phyloP scores from a whole-genome alignment of 257 asterid species.

The Linderniella brevidens region DNA sequence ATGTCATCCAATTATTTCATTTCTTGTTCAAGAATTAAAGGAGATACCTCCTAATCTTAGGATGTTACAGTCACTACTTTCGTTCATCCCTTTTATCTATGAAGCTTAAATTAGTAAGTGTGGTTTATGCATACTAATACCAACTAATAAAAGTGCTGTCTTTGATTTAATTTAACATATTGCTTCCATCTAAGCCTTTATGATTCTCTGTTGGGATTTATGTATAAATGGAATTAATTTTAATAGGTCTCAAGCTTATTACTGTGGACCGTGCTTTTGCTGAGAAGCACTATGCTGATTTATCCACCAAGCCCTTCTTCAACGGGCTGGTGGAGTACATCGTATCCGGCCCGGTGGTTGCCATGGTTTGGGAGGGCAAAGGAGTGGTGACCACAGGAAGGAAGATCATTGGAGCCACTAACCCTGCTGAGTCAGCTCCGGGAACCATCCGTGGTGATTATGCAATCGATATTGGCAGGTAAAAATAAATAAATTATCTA shows the following conservation, averaged over 20 bases:
- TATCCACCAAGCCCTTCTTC: constrained; percentile 85
- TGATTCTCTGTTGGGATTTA: neutral
- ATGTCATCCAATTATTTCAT: too few relatives aligned
- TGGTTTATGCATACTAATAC: too few relatives aligned
- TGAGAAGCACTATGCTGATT: constrained; percentile 85
- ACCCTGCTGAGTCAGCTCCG: constrained; percentile 86
- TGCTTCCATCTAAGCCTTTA: neutral
- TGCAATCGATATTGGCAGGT: constrained; percentile 90
- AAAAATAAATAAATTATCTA: neutral
- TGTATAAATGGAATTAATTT: neutral
- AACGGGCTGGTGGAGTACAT: constrained; percentile 74
- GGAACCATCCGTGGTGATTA: constrained; percentile 96
- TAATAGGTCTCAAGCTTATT: constrained; percentile 59
- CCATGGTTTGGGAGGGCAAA: constrained; percentile 99
- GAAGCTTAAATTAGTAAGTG: too few relatives aligned
- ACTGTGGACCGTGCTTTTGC: constrained; percentile 79
- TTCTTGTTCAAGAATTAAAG: too few relatives aligned
- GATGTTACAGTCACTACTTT: too few relatives aligned
- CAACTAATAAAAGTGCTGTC: too few relatives aligned
- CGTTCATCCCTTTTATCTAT: too few relatives aligned
- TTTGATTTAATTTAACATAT: neutral
- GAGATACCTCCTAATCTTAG: too few relatives aligned
- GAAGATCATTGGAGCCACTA: constrained; percentile 91
- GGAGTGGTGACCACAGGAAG: constrained; percentile 78
- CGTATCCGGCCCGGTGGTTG: constrained; percentile 88